A percentile compares a stretch with the other conserved stretches of the same genome.
Evolutionary conservation across 352 stramenopile genomes (phyloP).

Genomic region (Globisporangium canariense): DNA sequence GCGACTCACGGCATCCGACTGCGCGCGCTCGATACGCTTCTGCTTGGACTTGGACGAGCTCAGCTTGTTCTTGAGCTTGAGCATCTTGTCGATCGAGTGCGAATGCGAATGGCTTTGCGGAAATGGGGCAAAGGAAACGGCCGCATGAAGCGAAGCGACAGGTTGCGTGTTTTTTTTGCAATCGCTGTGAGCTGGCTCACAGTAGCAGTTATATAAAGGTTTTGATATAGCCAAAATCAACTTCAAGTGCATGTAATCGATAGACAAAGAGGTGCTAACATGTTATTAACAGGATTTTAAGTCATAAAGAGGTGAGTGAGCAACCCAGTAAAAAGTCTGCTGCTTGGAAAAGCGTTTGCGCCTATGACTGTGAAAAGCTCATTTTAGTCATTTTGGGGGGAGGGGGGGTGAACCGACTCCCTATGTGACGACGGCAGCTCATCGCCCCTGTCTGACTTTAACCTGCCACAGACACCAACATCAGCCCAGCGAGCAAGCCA

Average conservation of each 20-base stretch:
- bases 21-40: slow-evolving; percentile 29
- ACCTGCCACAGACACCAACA: background rate
- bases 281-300: background rate
- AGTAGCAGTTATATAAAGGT: background rate
- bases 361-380: background rate
- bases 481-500: background rate
- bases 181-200: background rate
- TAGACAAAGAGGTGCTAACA: background rate
- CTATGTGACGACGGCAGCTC: background rate
- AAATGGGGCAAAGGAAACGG: background rate
- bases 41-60: slow-evolving; percentile 34
- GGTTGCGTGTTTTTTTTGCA: background rate
- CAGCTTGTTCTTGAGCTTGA: slow-evolving; percentile 66
- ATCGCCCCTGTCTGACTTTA: slow-evolving; percentile 2
- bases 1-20: slow-evolving; percentile 22
- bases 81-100: slow-evolving; percentile 28
- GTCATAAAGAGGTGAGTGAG: background rate
- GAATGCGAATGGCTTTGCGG: background rate
- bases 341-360: background rate
- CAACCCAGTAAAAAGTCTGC: background rate
- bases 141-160: background rate
- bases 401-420: background rate
- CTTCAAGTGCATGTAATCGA: too few relatives aligned
- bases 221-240: background rate
- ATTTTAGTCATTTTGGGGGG: background rate